Percentiles rank a stretch among this genome's conserved stretches.
phyloP scores from a whole-genome alignment of 2,329 filamentous ascomycete genomes.

The Cercospora sp. region DNA sequence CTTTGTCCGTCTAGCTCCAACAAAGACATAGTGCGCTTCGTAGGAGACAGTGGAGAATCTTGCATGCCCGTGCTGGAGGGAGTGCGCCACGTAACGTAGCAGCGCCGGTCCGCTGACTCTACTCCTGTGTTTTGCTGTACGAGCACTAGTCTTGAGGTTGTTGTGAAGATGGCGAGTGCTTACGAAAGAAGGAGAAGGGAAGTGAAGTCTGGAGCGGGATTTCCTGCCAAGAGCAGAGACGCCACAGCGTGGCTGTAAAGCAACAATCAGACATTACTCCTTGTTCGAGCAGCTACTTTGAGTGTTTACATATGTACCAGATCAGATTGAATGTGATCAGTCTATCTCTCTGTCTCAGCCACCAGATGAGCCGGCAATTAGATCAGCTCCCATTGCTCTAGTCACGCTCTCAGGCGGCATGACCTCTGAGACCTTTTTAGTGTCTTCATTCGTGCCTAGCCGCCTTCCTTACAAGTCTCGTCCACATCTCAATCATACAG shows the following conservation, averaged over 20 bases:
- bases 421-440: background rate
- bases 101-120: background rate
- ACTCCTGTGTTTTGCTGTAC: background rate
- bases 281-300: background rate
- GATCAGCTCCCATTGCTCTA: background rate
- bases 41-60: background rate
- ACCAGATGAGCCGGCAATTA: background rate
- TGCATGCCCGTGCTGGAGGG: background rate
- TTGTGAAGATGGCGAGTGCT: background rate
- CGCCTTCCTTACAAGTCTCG: background rate
- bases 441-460: background rate
- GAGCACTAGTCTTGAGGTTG: background rate
- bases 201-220: background rate
- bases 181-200: background rate
- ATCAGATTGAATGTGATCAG: background rate
- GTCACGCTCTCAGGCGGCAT: background rate
- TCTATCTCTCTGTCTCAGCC: background rate
- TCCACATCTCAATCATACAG: background rate
- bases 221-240: background rate
- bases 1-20: background rate
- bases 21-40: background rate
- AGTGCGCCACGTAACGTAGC: background rate
- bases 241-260: background rate
- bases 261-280: background rate
- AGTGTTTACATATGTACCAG: background rate